phyloP scores from a whole-genome alignment of 1,139 yeast genomes.

The Hansenula sp. region DNA sequence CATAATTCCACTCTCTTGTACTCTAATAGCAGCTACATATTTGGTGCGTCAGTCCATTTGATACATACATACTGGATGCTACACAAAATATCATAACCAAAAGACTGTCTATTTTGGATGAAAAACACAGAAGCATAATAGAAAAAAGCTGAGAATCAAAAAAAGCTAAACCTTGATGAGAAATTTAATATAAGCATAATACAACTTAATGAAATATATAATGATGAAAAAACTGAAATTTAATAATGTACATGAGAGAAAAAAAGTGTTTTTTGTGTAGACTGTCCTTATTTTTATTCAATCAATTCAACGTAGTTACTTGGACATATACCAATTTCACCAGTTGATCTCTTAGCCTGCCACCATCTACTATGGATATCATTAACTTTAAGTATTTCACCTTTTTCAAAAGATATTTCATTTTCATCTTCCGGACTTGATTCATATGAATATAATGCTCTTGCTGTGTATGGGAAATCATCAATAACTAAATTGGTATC shows the following conservation, averaged over 20 bases:
- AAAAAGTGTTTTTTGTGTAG: no score
- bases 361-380: constrained; percentile 98
- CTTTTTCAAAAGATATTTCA: constrained; percentile 86
- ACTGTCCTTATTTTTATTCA: constrained; percentile 22
- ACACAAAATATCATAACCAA: no score
- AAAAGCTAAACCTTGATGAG: no score
- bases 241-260: background rate
- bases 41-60: no score
- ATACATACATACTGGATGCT: no score
- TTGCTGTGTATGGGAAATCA: constrained; percentile 80
- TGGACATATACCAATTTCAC: constrained; percentile 96
- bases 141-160: no score
- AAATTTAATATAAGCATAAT: no score
- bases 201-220: no score
- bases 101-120: background rate
- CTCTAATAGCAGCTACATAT: no score
- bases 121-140: background rate
- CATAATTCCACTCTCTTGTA: no score
- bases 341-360: constrained; percentile 89
- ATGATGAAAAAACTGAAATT: no score
- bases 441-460: constrained; percentile 79
- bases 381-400: constrained; percentile 84
- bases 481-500: constrained; percentile 17
- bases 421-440: constrained; percentile 96
- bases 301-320: constrained; percentile 84